Percentiles rank a stretch among this genome's conserved stretches.
phyloP scores from a whole-genome alignment of 169 alveolate genomes.

The Eimeria sp. region DNA sequence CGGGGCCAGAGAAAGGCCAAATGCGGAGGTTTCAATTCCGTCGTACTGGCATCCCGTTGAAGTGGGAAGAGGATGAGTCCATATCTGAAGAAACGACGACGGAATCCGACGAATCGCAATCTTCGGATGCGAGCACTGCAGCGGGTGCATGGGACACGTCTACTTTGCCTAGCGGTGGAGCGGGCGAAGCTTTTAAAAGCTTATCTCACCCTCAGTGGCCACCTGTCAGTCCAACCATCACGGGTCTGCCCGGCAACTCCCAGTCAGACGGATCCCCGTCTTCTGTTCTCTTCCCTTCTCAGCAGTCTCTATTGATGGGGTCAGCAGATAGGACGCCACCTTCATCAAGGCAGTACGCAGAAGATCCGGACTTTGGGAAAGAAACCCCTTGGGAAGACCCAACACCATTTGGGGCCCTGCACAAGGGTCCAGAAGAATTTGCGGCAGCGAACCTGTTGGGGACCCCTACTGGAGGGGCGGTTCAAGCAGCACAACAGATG shows the following conservation, averaged over 20 bases:
- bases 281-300: background rate
- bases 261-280: background rate
- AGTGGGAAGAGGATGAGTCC: background rate
- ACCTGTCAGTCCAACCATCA: background rate
- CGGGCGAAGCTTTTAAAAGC: background rate
- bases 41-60: background rate
- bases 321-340: background rate
- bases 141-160: background rate
- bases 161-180: background rate
- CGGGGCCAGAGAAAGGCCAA: background rate
- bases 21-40: background rate
- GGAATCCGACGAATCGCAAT: background rate
- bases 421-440: background rate
- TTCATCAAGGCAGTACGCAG: background rate
- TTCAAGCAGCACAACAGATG: background rate
- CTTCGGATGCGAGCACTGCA: background rate
- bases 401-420: background rate
- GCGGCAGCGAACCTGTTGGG: background rate
- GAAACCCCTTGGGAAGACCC: background rate
- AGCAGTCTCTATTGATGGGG: background rate
- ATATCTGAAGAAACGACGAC: conserved; percentile 5
- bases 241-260: background rate
- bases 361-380: background rate
- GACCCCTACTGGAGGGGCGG: background rate
- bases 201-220: background rate